Base-by-base conservation (phyloP, 2,329 filamentous ascomycete genomes). In the Coniochaeta sp. region DNA sequence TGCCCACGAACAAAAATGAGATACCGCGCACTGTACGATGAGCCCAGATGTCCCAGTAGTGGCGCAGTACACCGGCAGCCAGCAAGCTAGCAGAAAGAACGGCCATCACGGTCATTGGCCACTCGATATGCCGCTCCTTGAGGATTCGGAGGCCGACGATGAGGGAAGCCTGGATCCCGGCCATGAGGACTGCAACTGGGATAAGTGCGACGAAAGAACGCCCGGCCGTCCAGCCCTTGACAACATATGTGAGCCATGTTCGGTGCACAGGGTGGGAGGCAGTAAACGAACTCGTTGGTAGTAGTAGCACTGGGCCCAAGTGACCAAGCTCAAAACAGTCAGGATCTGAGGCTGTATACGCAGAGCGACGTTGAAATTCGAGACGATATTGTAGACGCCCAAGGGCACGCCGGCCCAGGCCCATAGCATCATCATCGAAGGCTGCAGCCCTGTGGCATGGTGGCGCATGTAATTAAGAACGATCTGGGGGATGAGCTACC, bases 361-460 rank as follows among this genome's bases (percentile, higher is more conserved):
- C 16, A 78, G 63, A 2, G 77, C 76, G 2, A 77, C 28, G 57
- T 77, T 78, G 65, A 77, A 77, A 12, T 69, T 67, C 58, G 73
- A 68, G 26, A 75, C 73, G 38, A 78, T 75, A 61, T 78, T 79
- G 65, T 78, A 79, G 5, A 77, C 75, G 2, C 87, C 88, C 0
- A 90, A 75, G 0, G 87, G 87, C 0, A 89, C 82, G 0, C 87
- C 87, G 1, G 87, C 87, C 74, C 79, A 83, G 0, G 85, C 84
- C 81, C 87, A 90, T 2, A 89, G 77, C 69, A 90, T 81, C 86
- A 90, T 89, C 87, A 90, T 89, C 0, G 84, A 83, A 0, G 83
- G 80, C 57, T 89, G 86, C 0, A 90, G 76, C 0, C 87, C 87
- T 0, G 77, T 81, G 1, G 86, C 86, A 74, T 88, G 79, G 69